phyloP scores from a whole-genome alignment of 345 rosid species.

The Boechera stricta region DNA sequence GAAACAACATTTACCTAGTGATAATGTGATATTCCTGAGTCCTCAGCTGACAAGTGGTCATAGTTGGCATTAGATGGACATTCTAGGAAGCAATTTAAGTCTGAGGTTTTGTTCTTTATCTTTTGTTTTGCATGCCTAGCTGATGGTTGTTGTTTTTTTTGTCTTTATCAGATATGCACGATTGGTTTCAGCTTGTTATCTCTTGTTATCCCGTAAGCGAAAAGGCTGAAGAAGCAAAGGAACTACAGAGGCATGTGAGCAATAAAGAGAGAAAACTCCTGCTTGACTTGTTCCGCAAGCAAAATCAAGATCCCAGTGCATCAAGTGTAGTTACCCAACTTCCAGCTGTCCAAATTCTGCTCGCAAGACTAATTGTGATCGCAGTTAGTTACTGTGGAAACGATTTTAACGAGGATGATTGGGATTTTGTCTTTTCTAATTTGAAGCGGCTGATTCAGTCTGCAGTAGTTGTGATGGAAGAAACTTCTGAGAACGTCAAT shows the following conservation, averaged over 20 bases:
- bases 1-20: constrained; percentile 17
- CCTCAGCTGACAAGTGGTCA: constrained; percentile 28
- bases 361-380: constrained; percentile 68
- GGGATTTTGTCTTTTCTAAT: constrained; percentile 75
- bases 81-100: constrained; percentile 20
- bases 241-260: constrained; percentile 61
- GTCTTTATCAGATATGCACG: constrained; percentile 69
- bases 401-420: constrained; percentile 81
- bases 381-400: constrained; percentile 86
- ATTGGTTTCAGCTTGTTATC: constrained; percentile 80
- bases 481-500: constrained; percentile 76
- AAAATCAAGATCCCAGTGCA: constrained; percentile 57
- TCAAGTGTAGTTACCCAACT: constrained; percentile 51
- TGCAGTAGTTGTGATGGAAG: constrained; percentile 90
- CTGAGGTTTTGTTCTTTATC: constrained; percentile 1
- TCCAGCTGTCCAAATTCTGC: constrained; percentile 60
- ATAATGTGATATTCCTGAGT: constrained; percentile 18
- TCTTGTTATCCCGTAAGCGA: constrained; percentile 78
- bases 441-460: constrained; percentile 82
- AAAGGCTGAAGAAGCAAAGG: constrained; percentile 54
- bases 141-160: constrained; percentile 35
- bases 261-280: constrained; percentile 64
- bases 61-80: constrained; percentile 32
- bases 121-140: constrained; percentile 28
- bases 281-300: constrained; percentile 80